Base-by-base conservation (phyloP, 768 basidiomycete species). In the Boletus rex-veris region DNA sequence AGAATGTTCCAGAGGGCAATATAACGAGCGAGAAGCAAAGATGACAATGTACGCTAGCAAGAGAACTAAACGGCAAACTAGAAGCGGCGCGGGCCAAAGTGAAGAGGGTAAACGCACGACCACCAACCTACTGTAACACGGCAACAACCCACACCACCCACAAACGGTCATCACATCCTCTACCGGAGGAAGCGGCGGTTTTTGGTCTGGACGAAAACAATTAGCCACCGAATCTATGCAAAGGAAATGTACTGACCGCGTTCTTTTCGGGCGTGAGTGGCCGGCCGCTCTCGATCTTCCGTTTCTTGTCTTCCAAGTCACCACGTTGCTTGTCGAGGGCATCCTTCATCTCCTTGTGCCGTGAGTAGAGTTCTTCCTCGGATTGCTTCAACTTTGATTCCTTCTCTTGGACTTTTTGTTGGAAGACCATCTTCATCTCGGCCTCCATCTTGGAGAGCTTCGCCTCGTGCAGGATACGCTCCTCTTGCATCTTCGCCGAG, bases 401-500 rank as follows among this genome's bases (percentile, higher is more conserved):
- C 80, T 99, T 98, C 73, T 99, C 97, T 71, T 94, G 92, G 51
- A 99, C 97, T 74, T 99, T 99, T 75, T 98, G 97, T 71, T 95
- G 94, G 93, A 99, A 99, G 64, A 99, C 97, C 92, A 96, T 93
- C 85, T 98, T 98, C 97, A 99, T 99, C 80, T 98, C 97, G 52
- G 94, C 90, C 77, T 99, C 97, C 88, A 98, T 98, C 85, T 99
- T 99, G 52, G 92, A 84, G 50, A 99, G 84, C 73, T 98, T 98
- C 62, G 91, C 90, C 75, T 99, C 96, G 75, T 99, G 96, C 67
- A 98, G 73, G 48, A 92, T 79, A 52, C 97, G 90, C 70, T 99
- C 97, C 70, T 99, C 97, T 59, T 95, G 93, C 76, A 92, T 83
- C 73, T 93, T 89, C 54, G 90, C 91, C 45, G 95, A 95, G 58